phyloP scores from a whole-genome alignment of 2,329 filamentous ascomycete species.

The Dryadomyces quercus-mongolicae region DNA sequence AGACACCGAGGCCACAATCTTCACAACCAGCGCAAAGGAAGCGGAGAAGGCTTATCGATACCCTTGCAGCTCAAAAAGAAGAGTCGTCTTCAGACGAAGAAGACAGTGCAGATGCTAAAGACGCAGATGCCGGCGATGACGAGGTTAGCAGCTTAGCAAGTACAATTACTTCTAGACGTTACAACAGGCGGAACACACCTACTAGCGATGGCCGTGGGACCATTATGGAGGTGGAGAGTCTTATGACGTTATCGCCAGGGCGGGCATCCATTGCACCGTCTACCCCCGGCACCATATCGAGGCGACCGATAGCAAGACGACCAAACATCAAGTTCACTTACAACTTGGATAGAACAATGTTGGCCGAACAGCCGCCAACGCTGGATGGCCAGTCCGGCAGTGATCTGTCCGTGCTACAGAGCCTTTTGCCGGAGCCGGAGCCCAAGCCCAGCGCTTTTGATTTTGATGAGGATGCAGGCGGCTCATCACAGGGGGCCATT shows the following conservation, averaged over 20 bases:
- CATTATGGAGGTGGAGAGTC: slow-evolving; percentile 10
- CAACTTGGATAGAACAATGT: slow-evolving; percentile 24
- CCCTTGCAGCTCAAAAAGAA: slow-evolving; percentile 26
- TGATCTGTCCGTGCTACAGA: slow-evolving; percentile 14
- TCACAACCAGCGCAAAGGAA: slow-evolving; percentile 6
- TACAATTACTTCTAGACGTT: slow-evolving; percentile 2
- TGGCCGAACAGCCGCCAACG: slow-evolving; percentile 19
- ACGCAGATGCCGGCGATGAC: neutral
- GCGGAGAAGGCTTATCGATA: slow-evolving; percentile 27
- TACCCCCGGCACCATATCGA: slow-evolving; percentile 9
- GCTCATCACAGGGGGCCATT: slow-evolving; percentile 36
- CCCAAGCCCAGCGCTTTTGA: slow-evolving; percentile 16
- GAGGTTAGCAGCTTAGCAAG: slow-evolving; percentile 7
- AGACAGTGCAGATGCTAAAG: neutral
- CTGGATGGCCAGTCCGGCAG: slow-evolving; percentile 10
- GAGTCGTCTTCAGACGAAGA: slow-evolving; percentile 17
- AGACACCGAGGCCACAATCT: neutral
- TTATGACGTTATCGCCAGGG: slow-evolving; percentile 9
- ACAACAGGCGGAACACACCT: slow-evolving; percentile 5
- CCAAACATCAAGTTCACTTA: slow-evolving; percentile 26
- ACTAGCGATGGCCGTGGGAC: slow-evolving; percentile 5
- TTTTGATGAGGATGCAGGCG: slow-evolving; percentile 31
- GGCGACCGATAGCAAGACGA: slow-evolving; percentile 13
- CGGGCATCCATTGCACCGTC: slow-evolving; percentile 7
- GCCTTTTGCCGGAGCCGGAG: slow-evolving; percentile 15